These are phyloP conservation scores for Xylaria sp. DNA, from an alignment of 2,329 filamentous ascomycete genomes.

Conservation along the genomic window DNA sequence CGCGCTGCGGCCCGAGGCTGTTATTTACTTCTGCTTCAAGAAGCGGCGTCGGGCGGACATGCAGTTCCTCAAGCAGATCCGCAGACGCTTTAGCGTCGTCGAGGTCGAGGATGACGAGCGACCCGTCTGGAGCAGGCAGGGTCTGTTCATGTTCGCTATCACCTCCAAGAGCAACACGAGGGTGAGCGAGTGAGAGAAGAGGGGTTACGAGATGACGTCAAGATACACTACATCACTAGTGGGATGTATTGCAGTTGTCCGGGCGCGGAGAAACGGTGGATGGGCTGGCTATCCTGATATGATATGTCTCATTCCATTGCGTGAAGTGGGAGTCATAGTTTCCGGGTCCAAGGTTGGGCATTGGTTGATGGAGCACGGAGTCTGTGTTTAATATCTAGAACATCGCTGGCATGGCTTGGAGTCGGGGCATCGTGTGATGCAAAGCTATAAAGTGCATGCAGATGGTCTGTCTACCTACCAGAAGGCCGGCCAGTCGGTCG, in stretches of 20 bases:
- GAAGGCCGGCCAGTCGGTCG: neutral
- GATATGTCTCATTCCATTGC: slow-evolving; percentile 6
- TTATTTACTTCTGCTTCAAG: slow-evolving; percentile 91
- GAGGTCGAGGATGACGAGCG: slow-evolving; percentile 67
- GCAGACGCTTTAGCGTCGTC: slow-evolving; percentile 71
- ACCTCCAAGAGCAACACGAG: slow-evolving; percentile 25
- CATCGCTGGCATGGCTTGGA: slow-evolving; percentile 10
- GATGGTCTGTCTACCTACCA: neutral
- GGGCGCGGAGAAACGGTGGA: neutral
- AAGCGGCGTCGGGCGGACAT: slow-evolving; percentile 84
- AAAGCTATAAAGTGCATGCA: neutral
- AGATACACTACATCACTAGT: slow-evolving; percentile 10
- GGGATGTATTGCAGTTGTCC: neutral
- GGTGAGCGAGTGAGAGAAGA: neutral
- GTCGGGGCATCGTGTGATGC: neutral
- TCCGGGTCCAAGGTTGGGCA: neutral
- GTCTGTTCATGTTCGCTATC: slow-evolving; percentile 70
- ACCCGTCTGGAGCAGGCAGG: slow-evolving; percentile 65
- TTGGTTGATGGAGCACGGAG: slow-evolving; percentile 22
- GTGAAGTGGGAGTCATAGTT: neutral
- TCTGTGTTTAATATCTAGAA: slow-evolving; percentile 21
- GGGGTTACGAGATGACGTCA: neutral
- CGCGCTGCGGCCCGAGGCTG: slow-evolving; percentile 72
- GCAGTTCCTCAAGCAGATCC: slow-evolving; percentile 77
- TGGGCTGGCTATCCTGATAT: neutral